These are phyloP conservation scores for Kazachstania bromeliacearum DNA, from an alignment of 805 yeast species.

Conservation along the genomic window DNA sequence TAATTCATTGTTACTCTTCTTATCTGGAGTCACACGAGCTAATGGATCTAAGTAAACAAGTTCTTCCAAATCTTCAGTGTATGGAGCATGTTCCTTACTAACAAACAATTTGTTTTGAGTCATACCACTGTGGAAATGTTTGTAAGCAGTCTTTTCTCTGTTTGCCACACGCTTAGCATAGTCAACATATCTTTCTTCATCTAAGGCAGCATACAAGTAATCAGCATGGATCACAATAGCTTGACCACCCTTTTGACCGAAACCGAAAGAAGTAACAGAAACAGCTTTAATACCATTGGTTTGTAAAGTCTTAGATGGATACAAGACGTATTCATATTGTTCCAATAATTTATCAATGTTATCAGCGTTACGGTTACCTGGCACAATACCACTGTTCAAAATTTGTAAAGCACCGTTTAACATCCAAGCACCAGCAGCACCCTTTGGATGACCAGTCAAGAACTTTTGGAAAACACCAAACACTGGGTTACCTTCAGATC, in stretches of 20 bases:
- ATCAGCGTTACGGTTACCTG: constrained; percentile 98
- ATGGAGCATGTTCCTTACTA: constrained; percentile 91
- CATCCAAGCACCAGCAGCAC: constrained; percentile 99
- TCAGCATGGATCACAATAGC: constrained; percentile 88
- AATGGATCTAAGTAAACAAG: constrained; percentile 92
- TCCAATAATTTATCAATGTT: constrained; percentile 79
- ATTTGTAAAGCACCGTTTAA: constrained; percentile 95
- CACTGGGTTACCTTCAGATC: constrained; percentile 96
- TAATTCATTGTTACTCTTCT: constrained; percentile 32
- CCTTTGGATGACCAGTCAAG: constrained; percentile 99
- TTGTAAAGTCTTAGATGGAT: constrained; percentile 86
- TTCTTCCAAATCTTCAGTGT: constrained; percentile 78
- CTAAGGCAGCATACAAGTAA: constrained; percentile 79
- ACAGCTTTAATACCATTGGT: constrained; percentile 98
- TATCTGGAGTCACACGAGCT: constrained; percentile 40
- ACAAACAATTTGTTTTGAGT: constrained; percentile 84
- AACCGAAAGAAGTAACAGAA: constrained; percentile 94
- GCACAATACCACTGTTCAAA: constrained; percentile 84
- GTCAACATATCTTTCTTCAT: constrained; percentile 56
- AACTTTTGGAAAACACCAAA: constrained; percentile 97
- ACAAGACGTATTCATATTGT: constrained; percentile 79
- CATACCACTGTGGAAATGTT: constrained; percentile 93
- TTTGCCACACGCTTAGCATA: constrained; percentile 63
- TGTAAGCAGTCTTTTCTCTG: constrained; percentile 83
- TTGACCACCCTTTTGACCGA: constrained; percentile 99